phyloP scores from a whole-genome alignment of 495 filamentous ascomycete genomes.

The Zalerion maritima region DNA sequence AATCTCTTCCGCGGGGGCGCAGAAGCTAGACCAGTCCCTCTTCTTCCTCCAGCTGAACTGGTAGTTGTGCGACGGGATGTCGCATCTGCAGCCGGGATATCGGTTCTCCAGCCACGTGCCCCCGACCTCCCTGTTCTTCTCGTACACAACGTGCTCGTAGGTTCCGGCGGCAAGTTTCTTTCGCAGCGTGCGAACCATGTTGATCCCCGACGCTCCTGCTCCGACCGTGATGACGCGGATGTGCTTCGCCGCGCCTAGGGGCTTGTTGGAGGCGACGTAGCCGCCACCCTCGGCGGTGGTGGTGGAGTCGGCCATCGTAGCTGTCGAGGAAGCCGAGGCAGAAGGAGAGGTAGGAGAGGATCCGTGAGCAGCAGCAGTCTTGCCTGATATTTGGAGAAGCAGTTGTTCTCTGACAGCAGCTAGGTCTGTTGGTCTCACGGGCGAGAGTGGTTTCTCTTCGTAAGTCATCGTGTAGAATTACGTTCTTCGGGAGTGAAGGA shows the following conservation, averaged over 20 bases:
- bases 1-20: slow-evolving; percentile 42
- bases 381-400: too few relatives aligned
- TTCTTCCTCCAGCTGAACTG: slow-evolving; percentile 41
- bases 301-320: slow-evolving; percentile 3
- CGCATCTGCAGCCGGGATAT: slow-evolving; percentile 41
- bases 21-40: slow-evolving; percentile 45
- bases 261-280: slow-evolving; percentile 26
- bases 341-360: too few relatives aligned
- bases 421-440: too few relatives aligned
- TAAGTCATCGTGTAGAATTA: too few relatives aligned
- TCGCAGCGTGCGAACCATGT: slow-evolving; percentile 29
- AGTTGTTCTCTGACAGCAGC: too few relatives aligned
- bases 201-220: slow-evolving; percentile 34
- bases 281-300: slow-evolving; percentile 5
- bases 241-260: slow-evolving; percentile 26
- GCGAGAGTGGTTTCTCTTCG: too few relatives aligned
- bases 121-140: slow-evolving; percentile 58
- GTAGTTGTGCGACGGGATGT: slow-evolving; percentile 40
- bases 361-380: too few relatives aligned
- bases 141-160: slow-evolving; percentile 51
- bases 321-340: too few relatives aligned
- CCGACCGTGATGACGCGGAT: slow-evolving; percentile 34
- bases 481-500: too few relatives aligned
- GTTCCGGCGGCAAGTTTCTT: slow-evolving; percentile 25
- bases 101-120: slow-evolving; percentile 47